These are phyloP conservation scores for Colletotrichum phormii DNA, from an alignment of 2,329 filamentous ascomycete species.

Conservation along the genomic window DNA sequence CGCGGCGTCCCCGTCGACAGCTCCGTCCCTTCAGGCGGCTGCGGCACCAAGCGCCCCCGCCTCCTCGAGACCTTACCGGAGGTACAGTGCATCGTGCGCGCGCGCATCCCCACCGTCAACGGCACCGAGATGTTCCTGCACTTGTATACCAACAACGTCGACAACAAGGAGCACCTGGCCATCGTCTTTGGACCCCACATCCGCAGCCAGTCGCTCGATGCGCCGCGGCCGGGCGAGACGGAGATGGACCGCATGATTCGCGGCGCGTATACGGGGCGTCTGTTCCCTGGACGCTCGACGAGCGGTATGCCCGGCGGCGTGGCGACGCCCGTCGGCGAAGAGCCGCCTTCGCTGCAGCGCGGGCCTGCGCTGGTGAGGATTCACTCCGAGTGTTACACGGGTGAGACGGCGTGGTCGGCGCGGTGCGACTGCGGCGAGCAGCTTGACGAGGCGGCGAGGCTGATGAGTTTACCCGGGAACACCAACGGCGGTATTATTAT, in stretches of 20 bases:
- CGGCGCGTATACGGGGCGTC: conserved; percentile 88
- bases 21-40: conserved; percentile 67
- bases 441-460: conserved; percentile 91
- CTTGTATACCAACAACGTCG: conserved; percentile 90
- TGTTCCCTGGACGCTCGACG: conserved; percentile 86
- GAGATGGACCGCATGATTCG: conserved; percentile 93
- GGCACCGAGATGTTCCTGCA: conserved; percentile 98
- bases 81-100: conserved; percentile 94
- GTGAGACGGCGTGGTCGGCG: conserved; percentile 98
- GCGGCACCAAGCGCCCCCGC: conserved; percentile 73
- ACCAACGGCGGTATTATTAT: conserved; percentile 84
- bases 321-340: conserved; percentile 38
- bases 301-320: conserved; percentile 69
- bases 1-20: conserved; percentile 71
- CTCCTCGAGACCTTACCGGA: conserved; percentile 81
- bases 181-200: conserved; percentile 96
- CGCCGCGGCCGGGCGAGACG: conserved; percentile 79
- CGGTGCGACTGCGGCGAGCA: conserved; percentile 98
- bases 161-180: conserved; percentile 95
- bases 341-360: conserved; percentile 21
- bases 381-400: conserved; percentile 98
- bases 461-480: conserved; percentile 82
- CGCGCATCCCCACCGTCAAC: conserved; percentile 90
- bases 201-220: conserved; percentile 78
- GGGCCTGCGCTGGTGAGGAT: conserved; percentile 86